Evolutionary conservation across 2,329 filamentous ascomycete species (phyloP).

Genomic region (Alternaria postmessia): DNA sequence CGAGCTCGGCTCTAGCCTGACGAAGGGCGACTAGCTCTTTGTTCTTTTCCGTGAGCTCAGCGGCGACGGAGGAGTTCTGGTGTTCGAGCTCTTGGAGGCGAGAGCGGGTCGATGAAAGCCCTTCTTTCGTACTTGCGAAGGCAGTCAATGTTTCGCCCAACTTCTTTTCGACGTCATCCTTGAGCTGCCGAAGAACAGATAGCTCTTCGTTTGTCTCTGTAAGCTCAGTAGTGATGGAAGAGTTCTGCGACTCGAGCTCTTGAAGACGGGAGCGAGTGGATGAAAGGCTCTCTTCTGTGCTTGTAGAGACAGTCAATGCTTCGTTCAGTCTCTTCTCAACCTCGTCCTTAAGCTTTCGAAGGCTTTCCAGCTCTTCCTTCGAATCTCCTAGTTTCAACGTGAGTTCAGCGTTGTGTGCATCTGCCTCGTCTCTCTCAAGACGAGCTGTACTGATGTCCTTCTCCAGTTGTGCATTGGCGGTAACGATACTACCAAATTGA

Average conservation of each 20-base stretch:
- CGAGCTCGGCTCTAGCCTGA: slow-evolving; percentile 18
- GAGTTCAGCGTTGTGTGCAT: slow-evolving; percentile 24
- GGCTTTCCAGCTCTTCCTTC: slow-evolving; percentile 20
- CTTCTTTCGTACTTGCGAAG: slow-evolving; percentile 3
- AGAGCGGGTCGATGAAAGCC: slow-evolving; percentile 24
- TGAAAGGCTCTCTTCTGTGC: slow-evolving; percentile 19
- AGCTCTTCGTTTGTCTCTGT: slow-evolving; percentile 17
- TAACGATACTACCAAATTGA: slow-evolving; percentile 14
- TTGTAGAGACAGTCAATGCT: slow-evolving; percentile 1
- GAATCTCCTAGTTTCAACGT: slow-evolving; percentile 17
- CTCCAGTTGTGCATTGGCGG: slow-evolving; percentile 27
- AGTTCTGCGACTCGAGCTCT: slow-evolving; percentile 16
- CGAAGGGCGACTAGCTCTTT: slow-evolving; percentile 27
- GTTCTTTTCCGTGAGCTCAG: slow-evolving; percentile 5
- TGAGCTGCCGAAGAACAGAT: slow-evolving; percentile 21
- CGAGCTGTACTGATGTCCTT: slow-evolving; percentile 24
- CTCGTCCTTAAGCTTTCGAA: slow-evolving; percentile 23
- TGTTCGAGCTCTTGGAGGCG: slow-evolving; percentile 18
- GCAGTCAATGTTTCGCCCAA: not conserved
- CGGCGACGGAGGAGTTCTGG: slow-evolving; percentile 12
- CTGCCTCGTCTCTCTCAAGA: slow-evolving; percentile 19
- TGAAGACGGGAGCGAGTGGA: slow-evolving; percentile 10
- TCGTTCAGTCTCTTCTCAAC: slow-evolving; percentile 20
- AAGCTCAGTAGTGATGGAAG: slow-evolving; percentile 13
- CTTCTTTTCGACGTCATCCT: slow-evolving; percentile 17